Conservation (phyloP, 2,329 filamentous ascomycete species). For the Laburnicola sp. region DNA sequence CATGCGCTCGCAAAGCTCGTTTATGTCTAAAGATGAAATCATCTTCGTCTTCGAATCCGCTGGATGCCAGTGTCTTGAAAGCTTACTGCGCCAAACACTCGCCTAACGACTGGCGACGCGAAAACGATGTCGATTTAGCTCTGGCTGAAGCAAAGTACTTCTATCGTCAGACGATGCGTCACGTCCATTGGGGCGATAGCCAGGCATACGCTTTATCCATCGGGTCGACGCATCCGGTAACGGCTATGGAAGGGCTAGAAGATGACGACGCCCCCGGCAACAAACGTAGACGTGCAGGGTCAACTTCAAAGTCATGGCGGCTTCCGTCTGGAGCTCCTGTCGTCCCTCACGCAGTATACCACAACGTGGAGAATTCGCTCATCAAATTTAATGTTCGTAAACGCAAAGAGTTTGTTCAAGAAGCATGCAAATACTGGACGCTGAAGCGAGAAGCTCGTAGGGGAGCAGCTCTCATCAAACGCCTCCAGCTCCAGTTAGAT, state of each 20-base stretch:
- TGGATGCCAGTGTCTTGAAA: constrained; percentile 82
- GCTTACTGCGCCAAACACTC: constrained; percentile 97
- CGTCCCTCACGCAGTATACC: constrained; percentile 84
- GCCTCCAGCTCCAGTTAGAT: constrained; percentile 91
- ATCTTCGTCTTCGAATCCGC: constrained; percentile 73
- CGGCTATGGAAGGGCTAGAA: constrained; percentile 54
- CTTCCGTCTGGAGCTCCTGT: constrained; percentile 92
- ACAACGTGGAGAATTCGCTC: constrained; percentile 81
- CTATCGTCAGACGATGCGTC: constrained; percentile 87
- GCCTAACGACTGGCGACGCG: constrained; percentile 81
- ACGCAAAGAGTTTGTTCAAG: constrained; percentile 87
- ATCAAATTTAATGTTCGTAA: constrained; percentile 82
- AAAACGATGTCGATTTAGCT: constrained; percentile 79
- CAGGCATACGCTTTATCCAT: constrained; percentile 80
- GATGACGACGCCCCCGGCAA: constrained; percentile 59
- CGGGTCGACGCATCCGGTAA: constrained; percentile 67
- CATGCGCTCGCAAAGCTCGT: constrained; percentile 84
- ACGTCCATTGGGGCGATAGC: constrained; percentile 88
- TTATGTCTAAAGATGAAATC: constrained; percentile 98
- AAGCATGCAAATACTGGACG: constrained; percentile 97
- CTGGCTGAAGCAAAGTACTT: constrained; percentile 83
- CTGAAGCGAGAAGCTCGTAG: constrained; percentile 90
- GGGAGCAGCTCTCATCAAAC: constrained; percentile 88
- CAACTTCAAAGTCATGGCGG: constrained; percentile 76
- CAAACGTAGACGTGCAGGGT: constrained; percentile 58